Percentiles rank a stretch among this genome's conserved stretches.
Evolutionary conservation across 2,329 filamentous ascomycete genomes (phyloP).

Genomic region (Diaporthe sp.): DNA sequence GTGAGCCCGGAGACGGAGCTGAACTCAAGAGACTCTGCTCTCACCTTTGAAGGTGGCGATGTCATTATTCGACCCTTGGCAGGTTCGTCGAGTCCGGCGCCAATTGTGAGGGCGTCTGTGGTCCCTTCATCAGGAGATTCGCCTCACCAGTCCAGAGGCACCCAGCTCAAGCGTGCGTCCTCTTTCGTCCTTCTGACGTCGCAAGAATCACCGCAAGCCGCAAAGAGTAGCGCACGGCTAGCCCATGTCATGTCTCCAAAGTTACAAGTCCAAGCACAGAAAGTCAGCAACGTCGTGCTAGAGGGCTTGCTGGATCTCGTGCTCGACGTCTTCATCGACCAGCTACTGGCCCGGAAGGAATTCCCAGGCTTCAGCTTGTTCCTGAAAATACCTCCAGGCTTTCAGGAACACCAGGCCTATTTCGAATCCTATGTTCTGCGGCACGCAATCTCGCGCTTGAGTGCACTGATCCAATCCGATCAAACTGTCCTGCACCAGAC

Average conservation of each 20-base stretch:
- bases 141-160: constrained; percentile 60
- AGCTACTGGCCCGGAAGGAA: constrained; percentile 87
- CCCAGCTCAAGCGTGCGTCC: constrained; percentile 81
- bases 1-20: constrained; percentile 88
- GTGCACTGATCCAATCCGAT: constrained; percentile 77
- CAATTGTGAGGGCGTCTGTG: constrained; percentile 80
- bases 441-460: constrained; percentile 78
- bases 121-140: constrained; percentile 63
- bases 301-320: constrained; percentile 84
- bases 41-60: constrained; percentile 88
- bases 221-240: constrained; percentile 70
- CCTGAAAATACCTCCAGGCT: constrained; percentile 89
- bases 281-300: constrained; percentile 76
- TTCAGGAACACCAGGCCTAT: constrained; percentile 93
- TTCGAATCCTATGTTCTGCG: constrained; percentile 92
- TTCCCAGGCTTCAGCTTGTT: constrained; percentile 90
- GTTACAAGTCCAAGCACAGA: constrained; percentile 62
- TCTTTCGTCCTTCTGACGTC: constrained; percentile 92
- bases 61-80: constrained; percentile 83
- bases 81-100: constrained; percentile 69
- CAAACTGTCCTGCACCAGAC: constrained; percentile 83
- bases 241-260: constrained; percentile 72
- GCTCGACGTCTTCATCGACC: constrained; percentile 85
- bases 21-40: constrained; percentile 82
- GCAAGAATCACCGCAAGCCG: constrained; percentile 69